These are phyloP conservation scores for Sporobolomyces roseus DNA, from an alignment of 768 basidiomycete species.

Conservation along the genomic window DNA sequence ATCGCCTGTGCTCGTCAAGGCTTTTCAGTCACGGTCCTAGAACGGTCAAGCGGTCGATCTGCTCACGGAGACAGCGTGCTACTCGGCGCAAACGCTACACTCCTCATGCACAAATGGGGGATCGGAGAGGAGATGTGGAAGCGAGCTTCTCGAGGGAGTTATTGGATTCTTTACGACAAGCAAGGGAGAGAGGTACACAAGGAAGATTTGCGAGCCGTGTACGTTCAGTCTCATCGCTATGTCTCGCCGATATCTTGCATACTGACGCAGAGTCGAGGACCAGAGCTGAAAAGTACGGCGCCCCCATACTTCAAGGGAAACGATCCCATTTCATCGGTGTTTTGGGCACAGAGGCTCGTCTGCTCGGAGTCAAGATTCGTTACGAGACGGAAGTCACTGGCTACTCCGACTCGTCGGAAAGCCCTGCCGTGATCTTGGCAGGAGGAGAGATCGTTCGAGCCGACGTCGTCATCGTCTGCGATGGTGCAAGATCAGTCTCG, in stretches of 20 bases:
- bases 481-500: slow-evolving; percentile 26
- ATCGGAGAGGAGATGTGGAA: slow-evolving; percentile 31
- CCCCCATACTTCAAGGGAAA: slow-evolving; percentile 21
- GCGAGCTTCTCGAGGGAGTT: not conserved
- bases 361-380: slow-evolving; percentile 29
- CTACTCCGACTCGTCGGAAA: slow-evolving; percentile 19
- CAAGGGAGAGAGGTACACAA: not conserved
- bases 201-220: slow-evolving; percentile 1
- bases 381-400: slow-evolving; percentile 2
- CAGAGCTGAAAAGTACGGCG: slow-evolving; percentile 5
- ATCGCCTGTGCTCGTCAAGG: slow-evolving; percentile 39
- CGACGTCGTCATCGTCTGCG: slow-evolving; percentile 31
- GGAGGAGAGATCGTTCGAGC: not conserved
- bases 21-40: slow-evolving; percentile 29
- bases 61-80: slow-evolving; percentile 37
- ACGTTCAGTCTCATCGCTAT: not conserved
- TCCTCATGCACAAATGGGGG: slow-evolving; percentile 30
- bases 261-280: not conserved
- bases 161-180: slow-evolving; percentile 25
- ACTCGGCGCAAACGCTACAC: slow-evolving; percentile 27
- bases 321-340: slow-evolving; percentile 28
- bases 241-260: too few species aligned
- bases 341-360: slow-evolving; percentile 28
- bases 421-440: slow-evolving; percentile 9
- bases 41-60: slow-evolving; percentile 28